These are phyloP conservation scores for Lophium mytilinum DNA, from an alignment of 495 filamentous ascomycete species.

Conservation along the genomic window DNA sequence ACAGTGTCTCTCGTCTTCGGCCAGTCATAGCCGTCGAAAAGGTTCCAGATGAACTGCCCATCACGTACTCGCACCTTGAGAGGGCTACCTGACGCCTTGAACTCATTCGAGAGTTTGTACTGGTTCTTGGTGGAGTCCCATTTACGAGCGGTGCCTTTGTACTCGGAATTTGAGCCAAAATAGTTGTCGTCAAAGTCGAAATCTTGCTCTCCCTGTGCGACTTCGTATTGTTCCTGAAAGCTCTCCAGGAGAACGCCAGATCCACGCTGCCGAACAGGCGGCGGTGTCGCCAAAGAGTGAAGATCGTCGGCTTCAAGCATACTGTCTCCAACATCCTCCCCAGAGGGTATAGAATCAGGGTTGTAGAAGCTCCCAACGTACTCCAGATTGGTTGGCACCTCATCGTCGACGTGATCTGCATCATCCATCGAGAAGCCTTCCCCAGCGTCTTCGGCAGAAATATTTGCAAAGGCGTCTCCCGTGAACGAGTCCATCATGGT, in stretches of 20 bases:
- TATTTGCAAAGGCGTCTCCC: conserved; percentile 59
- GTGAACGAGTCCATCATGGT: conserved; percentile 87
- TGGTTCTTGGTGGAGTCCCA: conserved; percentile 70
- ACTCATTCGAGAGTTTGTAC: conserved; percentile 57
- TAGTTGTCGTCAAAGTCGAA: conserved; percentile 70
- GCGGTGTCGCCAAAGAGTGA: conserved; percentile 29
- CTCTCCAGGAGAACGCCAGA: conserved; percentile 56
- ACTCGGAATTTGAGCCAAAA: conserved; percentile 57
- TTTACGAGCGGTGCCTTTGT: conserved; percentile 61
- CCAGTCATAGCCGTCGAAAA: conserved; percentile 99
- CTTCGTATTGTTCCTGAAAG: conserved; percentile 50
- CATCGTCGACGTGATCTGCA: conserved; percentile 40
- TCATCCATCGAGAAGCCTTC: conserved; percentile 20
- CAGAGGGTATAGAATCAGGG: conserved; percentile 31
- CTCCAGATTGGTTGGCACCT: conserved; percentile 44
- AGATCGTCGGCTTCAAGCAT: conserved; percentile 42
- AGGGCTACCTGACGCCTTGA: conserved; percentile 58
- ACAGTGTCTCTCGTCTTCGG: conserved; percentile 76
- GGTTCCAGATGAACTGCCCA: conserved; percentile 92
- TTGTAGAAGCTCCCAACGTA: conserved; percentile 59
- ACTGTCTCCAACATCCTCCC: conserved; percentile 40
- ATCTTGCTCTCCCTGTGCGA: conserved; percentile 38
- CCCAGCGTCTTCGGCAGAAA: not conserved
- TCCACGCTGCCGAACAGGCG: conserved; percentile 38
- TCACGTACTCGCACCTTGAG: conserved; percentile 72